These are phyloP conservation scores for Phaffomyces opuntiae DNA, from an alignment of 805 yeast genomes.

Conservation along the genomic window DNA sequence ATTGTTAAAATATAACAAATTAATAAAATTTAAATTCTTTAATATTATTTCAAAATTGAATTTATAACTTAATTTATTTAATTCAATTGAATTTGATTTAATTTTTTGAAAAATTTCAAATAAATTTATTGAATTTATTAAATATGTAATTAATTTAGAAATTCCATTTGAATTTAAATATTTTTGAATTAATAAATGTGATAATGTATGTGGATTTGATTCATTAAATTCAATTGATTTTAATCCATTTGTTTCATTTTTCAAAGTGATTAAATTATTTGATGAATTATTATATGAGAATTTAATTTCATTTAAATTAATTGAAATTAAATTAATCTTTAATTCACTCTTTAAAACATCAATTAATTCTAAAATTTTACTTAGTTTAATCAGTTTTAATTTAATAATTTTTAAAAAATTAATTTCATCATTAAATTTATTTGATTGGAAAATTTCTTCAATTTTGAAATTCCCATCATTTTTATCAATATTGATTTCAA, in stretches of 20 bases:
- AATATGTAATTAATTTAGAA: conserved; percentile 5
- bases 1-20: conserved; percentile 14
- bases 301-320: conserved; percentile 20
- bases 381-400: conserved; percentile 15
- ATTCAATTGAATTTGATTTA: neutral
- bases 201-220: conserved; percentile 20
- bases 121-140: conserved; percentile 16
- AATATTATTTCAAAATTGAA: conserved; percentile 12
- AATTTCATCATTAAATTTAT: conserved; percentile 27
- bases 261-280: conserved; percentile 8
- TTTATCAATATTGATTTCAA: conserved; percentile 17
- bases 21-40: conserved; percentile 14
- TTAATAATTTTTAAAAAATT: conserved; percentile 5
- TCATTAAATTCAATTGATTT: conserved; percentile 17
- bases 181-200: conserved; percentile 17
- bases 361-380: conserved; percentile 20
- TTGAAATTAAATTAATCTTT: conserved; percentile 17
- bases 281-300: conserved; percentile 15
- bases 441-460: conserved; percentile 3
- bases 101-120: conserved; percentile 15
- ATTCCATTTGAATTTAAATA: conserved; percentile 16
- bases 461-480: conserved; percentile 1
- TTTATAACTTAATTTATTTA: neutral
- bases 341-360: conserved; percentile 13
- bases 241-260: neutral